These are phyloP conservation scores for Suhomyces guaymorum DNA, from an alignment of 1,139 yeast species.

Conservation along the genomic window DNA sequence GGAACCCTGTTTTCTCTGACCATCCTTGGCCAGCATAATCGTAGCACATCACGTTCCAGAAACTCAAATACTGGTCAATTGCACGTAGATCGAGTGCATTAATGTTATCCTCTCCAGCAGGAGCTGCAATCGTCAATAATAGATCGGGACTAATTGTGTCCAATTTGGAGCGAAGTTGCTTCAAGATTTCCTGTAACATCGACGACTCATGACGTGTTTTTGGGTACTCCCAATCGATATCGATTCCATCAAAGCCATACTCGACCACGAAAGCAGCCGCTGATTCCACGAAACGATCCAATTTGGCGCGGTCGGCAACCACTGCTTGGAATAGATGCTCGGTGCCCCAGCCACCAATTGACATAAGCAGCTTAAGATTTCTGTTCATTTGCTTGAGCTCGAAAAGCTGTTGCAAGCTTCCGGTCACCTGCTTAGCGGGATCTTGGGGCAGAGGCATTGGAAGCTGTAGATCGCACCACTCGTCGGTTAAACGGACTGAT, in stretches of 20 bases:
- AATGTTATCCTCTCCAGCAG: conserved; percentile 58
- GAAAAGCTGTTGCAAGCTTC: conserved; percentile 58
- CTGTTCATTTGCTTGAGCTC: conserved; percentile 51
- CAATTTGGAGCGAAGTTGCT: conserved; percentile 42
- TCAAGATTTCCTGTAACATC: conserved; percentile 47
- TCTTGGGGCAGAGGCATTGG: conserved; percentile 31
- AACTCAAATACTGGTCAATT: conserved; percentile 59
- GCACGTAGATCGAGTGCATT: conserved; percentile 42
- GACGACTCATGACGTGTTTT: conserved; percentile 45
- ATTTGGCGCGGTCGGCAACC: conserved; percentile 34
- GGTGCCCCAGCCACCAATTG: conserved; percentile 90
- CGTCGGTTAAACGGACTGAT: conserved; percentile 53
- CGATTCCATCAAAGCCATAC: conserved; percentile 85
- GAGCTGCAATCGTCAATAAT: conserved; percentile 71
- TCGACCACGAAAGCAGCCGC: conserved; percentile 48
- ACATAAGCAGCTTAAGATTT: conserved; percentile 60
- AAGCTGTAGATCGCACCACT: conserved; percentile 65
- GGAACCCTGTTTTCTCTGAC: conserved; percentile 64
- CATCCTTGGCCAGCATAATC: conserved; percentile 77
- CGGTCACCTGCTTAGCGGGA: conserved; percentile 30
- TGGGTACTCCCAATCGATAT: conserved; percentile 95
- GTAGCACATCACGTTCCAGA: conserved; percentile 90
- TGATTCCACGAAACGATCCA: conserved; percentile 52
- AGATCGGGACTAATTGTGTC: conserved; percentile 27
- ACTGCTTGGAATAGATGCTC: conserved; percentile 52